Percentiles rank a stretch among this genome's conserved stretches.
Evolutionary conservation across 2,329 filamentous ascomycete genomes (phyloP).

Genomic region (Pyricularia pennisetigena): DNA sequence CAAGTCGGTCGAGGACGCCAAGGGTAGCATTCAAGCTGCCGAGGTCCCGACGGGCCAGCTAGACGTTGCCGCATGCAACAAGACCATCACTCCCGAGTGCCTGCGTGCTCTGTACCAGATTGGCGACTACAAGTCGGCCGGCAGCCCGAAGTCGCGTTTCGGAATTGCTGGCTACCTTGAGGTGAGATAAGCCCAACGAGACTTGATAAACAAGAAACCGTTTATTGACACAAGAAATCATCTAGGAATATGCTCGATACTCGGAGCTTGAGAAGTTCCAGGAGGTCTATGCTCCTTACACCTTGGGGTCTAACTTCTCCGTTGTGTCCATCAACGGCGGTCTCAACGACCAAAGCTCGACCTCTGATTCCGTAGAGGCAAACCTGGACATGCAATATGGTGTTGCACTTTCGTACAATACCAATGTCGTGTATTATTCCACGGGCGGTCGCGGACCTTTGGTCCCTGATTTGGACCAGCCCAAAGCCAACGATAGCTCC

Average conservation of each 20-base stretch:
- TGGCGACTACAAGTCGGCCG: constrained; percentile 36
- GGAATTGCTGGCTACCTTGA: constrained; percentile 44
- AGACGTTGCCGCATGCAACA: constrained; percentile 15
- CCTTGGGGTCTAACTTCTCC: constrained; percentile 14
- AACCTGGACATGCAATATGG: constrained; percentile 38
- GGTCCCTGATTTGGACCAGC: constrained; percentile 16
- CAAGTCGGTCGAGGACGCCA: not conserved
- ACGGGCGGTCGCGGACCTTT: constrained; percentile 29
- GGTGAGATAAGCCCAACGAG: constrained; percentile 12
- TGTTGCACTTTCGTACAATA: constrained; percentile 31
- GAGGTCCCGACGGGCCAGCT: constrained; percentile 8
- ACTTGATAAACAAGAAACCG: not conserved
- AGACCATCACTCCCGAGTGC: constrained; percentile 31
- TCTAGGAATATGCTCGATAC: constrained; percentile 35
- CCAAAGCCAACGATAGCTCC: constrained; percentile 22
- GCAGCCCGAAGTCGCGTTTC: constrained; percentile 50
- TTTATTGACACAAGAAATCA: constrained; percentile 18
- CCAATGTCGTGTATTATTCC: constrained; percentile 32
- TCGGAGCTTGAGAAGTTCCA: constrained; percentile 27
- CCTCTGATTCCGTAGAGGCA: constrained; percentile 25
- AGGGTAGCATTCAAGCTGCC: constrained; percentile 7
- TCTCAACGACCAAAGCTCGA: constrained; percentile 30
- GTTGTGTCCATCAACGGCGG: constrained; percentile 33
- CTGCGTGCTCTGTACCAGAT: constrained; percentile 34
- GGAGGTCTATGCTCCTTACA: constrained; percentile 7